phyloP scores from a whole-genome alignment of 768 basidiomycete species.

The Russula brevipes region DNA sequence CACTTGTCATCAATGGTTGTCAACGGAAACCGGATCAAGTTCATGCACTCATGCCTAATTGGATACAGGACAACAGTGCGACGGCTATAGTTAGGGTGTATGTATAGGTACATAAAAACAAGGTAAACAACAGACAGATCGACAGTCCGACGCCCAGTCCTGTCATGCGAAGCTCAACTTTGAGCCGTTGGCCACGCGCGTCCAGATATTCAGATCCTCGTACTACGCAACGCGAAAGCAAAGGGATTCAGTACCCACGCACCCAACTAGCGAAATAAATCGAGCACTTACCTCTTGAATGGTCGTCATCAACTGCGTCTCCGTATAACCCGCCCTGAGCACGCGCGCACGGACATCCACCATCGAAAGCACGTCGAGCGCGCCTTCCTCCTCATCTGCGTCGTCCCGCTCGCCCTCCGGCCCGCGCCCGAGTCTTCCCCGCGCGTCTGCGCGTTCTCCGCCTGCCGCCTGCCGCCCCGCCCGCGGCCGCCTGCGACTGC shows the following conservation, averaged over 20 bases:
- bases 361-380: constrained; percentile 64
- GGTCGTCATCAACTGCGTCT: constrained; percentile 83
- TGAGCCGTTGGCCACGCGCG: constrained; percentile 76
- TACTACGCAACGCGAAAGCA: constrained; percentile 50
- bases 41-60: neutral
- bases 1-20: neutral
- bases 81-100: constrained; percentile 15
- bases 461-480: constrained; percentile 33
- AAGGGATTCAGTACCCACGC: neutral
- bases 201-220: constrained; percentile 76
- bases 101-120: constrained; percentile 9
- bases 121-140: neutral
- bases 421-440: constrained; percentile 48
- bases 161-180: constrained; percentile 58
- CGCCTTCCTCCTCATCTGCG: constrained; percentile 54
- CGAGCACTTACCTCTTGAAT: constrained; percentile 56
- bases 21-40: neutral
- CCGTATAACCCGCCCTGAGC: constrained; percentile 83
- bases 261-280: constrained; percentile 12
- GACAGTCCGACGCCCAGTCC: neutral
- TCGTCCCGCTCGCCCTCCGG: constrained; percentile 68
- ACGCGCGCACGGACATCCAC: constrained; percentile 85
- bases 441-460: constrained; percentile 48
- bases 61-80: constrained; percentile 15
- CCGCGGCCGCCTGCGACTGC: constrained; percentile 32